These are phyloP conservation scores for Verticillium zaregamsianum DNA, from an alignment of 2,329 filamentous ascomycete genomes.

Conservation along the genomic window DNA sequence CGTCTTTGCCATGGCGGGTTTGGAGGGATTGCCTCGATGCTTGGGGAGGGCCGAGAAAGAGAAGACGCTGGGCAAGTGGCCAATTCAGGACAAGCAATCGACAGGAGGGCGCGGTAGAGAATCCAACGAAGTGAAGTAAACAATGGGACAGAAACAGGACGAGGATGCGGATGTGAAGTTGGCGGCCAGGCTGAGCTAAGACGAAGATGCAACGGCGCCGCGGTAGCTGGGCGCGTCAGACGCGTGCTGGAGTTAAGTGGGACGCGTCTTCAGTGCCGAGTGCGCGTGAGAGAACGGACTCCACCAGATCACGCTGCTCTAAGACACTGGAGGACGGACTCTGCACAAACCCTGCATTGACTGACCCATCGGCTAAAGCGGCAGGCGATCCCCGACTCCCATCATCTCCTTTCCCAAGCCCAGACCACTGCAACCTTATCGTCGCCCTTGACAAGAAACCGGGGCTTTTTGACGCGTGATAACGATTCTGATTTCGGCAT, in stretches of 20 bases:
- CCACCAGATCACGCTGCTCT: background rate
- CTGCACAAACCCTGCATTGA: background rate
- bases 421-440: background rate
- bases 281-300: background rate
- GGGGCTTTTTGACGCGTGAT: background rate
- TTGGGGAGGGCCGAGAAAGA: background rate
- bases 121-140: background rate
- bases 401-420: background rate
- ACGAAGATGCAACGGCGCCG: too few relatives aligned
- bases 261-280: background rate
- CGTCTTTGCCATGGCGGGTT: slow-evolving; percentile 43
- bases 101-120: background rate
- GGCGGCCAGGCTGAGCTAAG: too few relatives aligned
- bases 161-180: background rate
- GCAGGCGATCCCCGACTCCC: background rate
- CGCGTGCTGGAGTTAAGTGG: background rate
- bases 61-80: background rate
- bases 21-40: background rate
- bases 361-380: background rate
- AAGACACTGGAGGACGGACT: background rate
- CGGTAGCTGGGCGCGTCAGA: background rate
- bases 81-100: background rate
- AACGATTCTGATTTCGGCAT: background rate
- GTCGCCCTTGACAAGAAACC: background rate
- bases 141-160: background rate